Base-by-base conservation (phyloP, 75 land plant species). In the Adiantum capillusveneris region DNA sequence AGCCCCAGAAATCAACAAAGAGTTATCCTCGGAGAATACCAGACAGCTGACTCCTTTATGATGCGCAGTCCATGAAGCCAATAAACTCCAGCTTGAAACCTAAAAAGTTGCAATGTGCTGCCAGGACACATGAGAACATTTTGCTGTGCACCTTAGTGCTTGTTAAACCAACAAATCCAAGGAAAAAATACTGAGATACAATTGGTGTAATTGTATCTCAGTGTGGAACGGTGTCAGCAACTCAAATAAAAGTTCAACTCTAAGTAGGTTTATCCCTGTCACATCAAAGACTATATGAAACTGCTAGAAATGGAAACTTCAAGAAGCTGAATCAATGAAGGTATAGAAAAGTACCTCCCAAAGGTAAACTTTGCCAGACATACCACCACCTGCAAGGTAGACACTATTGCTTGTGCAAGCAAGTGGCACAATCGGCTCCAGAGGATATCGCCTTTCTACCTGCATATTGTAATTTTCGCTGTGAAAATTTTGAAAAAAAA, bases 1-100 rank as follows among this genome's bases (percentile, higher is more conserved):
- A 28, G 84, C 74, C 53, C 81, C 84, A 39, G 78, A 77, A 51
- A 84, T 54, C 27, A 84, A 81, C 54, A 84, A 57, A 29, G 84
- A 84, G 45, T 65, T 78, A 37, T 84, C 87, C 43, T 67, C 69
- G 60, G 84, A 84, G 44, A 84, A 77, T n/a, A 68, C 72, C 36
- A 84, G 26, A 43, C 87, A 81, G 46, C 67, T 84, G 6, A 84
- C 70, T 29, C 72, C 66, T 54, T 78, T 84, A 37, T 71, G 56
- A 72, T 84, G 84, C 9, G 70, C 77, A 36, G 53, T 52, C 87
- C 84, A 84, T 14, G 31, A 45, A 52, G 66, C 65, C 21, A 81
- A 66, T 69, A 81, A 50, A 48, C 65, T 71, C 58, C 84, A 85
- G 57, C 68, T 81, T 44, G 76, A 54, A 43, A 84, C 75, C 84